Evolutionary conservation across 495 filamentous ascomycete genomes (phyloP).

Genomic region (Geoglossum glabrum): DNA sequence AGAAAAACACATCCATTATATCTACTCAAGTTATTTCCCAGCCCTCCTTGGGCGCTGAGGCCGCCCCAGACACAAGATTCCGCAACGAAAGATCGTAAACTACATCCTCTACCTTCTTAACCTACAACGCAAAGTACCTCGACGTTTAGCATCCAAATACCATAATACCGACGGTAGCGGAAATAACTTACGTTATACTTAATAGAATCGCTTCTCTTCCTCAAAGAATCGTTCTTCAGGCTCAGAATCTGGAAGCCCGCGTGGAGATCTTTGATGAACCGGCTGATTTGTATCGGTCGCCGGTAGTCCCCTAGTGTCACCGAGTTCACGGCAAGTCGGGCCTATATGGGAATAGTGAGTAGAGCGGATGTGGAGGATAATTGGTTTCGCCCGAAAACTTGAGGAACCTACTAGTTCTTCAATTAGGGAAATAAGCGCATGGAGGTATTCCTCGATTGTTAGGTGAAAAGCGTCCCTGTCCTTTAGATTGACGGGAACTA

Average conservation of each 20-base stretch:
- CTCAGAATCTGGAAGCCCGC: constrained; percentile 93
- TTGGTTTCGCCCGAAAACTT: neutral
- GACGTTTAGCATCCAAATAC: neutral
- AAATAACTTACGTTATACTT: constrained; percentile 59
- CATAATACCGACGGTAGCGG: neutral
- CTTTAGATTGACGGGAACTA: constrained; percentile 92
- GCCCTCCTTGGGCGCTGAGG: too few relatives aligned
- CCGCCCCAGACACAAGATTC: constrained; percentile 50
- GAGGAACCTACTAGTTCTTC: constrained; percentile 50
- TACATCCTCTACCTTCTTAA: constrained; percentile 95
- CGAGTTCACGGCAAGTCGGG: constrained; percentile 82
- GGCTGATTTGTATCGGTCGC: constrained; percentile 64
- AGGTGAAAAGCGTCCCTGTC: constrained; percentile 80
- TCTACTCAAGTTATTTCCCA: too few relatives aligned
- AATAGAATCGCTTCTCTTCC: constrained; percentile 75
- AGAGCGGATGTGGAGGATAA: neutral
- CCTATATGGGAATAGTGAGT: constrained; percentile 19
- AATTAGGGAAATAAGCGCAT: constrained; percentile 63
- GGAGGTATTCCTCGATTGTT: constrained; percentile 90
- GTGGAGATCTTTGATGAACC: constrained; percentile 87
- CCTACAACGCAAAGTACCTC: constrained; percentile 18
- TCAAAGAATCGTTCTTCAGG: constrained; percentile 81
- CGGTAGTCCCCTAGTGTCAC: constrained; percentile 81
- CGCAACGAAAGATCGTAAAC: constrained; percentile 84
- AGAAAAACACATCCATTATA: too few relatives aligned